These are phyloP conservation scores for Leccinum discolor DNA, from an alignment of 1,284 basidiomycete species.

Conservation along the genomic window DNA sequence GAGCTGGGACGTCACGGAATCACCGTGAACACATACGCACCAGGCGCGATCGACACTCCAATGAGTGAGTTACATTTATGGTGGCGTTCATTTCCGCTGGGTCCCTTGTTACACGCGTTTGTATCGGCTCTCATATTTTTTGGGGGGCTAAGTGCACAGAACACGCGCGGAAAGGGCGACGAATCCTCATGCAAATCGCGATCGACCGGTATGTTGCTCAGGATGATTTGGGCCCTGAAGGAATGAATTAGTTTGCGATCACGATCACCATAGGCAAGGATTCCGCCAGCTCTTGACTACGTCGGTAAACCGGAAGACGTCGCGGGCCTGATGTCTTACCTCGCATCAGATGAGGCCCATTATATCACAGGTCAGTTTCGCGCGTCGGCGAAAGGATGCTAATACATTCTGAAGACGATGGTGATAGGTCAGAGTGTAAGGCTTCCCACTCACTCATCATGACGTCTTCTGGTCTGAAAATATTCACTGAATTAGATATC, in stretches of 20 bases:
- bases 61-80: constrained; percentile 7
- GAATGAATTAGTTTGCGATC: not conserved
- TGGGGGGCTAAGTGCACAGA: not conserved
- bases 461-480: not conserved
- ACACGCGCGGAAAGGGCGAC: constrained; percentile 4
- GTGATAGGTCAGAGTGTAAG: constrained; percentile 10
- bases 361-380: constrained; percentile 8
- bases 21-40: constrained; percentile 13
- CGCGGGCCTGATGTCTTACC: constrained; percentile 9
- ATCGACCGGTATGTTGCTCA: constrained; percentile 1
- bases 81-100: constrained; percentile 1
- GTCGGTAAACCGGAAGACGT: constrained; percentile 7
- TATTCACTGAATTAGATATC: constrained; percentile 2
- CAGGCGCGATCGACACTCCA: constrained; percentile 7
- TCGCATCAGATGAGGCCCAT: constrained; percentile 16
- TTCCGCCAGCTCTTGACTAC: constrained; percentile 16
- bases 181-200: constrained; percentile 1
- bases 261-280: constrained; percentile 2
- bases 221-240: not conserved
- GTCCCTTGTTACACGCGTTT: not conserved
- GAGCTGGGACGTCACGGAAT: constrained; percentile 28
- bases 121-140: not conserved
- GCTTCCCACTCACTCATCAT: not conserved
- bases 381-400: not conserved
- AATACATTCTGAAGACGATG: not conserved